Percentiles rank a stretch among this genome's conserved stretches.
Conservation (phyloP, 192 early-diverging fungal species). For the Linnemannia zychae region DNA sequence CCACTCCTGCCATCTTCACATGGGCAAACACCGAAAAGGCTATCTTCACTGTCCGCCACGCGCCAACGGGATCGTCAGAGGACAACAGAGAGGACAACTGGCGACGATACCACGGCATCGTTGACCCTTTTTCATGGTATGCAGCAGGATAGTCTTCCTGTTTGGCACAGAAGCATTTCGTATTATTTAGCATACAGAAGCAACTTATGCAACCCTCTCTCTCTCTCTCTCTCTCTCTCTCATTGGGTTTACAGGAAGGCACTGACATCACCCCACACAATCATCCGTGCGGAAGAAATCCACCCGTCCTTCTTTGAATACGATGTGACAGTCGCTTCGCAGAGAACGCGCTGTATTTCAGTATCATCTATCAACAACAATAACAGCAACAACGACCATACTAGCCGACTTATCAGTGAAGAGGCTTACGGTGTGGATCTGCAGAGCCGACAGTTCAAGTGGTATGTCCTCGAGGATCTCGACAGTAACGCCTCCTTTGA, state of each 20-base stretch:
- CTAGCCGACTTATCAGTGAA: not conserved
- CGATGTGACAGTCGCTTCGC: slow-evolving; percentile 11
- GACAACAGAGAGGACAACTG: not conserved
- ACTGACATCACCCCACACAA: slow-evolving; percentile 29
- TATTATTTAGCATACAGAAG: not conserved
- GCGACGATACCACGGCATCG: not conserved
- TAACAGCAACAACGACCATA: not conserved
- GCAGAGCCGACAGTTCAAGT: slow-evolving; percentile 35
- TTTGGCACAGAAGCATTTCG: not conserved
- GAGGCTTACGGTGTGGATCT: slow-evolving; percentile 9
- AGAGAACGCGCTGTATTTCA: not conserved
- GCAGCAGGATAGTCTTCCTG: not conserved
- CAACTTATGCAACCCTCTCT: not conserved
- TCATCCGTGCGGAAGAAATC: slow-evolving; percentile 25
- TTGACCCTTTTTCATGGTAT: slow-evolving; percentile 19
- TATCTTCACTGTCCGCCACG: slow-evolving; percentile 27
- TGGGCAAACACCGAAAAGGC: slow-evolving; percentile 50
- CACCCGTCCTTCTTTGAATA: slow-evolving; percentile 22
- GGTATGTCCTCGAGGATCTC: slow-evolving; percentile 56
- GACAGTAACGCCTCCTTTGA: slow-evolving; percentile 52
- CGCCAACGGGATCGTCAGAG: not conserved
- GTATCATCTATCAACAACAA: not conserved
- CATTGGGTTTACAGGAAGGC: slow-evolving; percentile 35
- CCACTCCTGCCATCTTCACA: slow-evolving; percentile 3
- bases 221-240: too few relatives aligned